These are phyloP conservation scores for Lyophyllum atratum DNA, from an alignment of 768 basidiomycete genomes.

Conservation along the genomic window DNA sequence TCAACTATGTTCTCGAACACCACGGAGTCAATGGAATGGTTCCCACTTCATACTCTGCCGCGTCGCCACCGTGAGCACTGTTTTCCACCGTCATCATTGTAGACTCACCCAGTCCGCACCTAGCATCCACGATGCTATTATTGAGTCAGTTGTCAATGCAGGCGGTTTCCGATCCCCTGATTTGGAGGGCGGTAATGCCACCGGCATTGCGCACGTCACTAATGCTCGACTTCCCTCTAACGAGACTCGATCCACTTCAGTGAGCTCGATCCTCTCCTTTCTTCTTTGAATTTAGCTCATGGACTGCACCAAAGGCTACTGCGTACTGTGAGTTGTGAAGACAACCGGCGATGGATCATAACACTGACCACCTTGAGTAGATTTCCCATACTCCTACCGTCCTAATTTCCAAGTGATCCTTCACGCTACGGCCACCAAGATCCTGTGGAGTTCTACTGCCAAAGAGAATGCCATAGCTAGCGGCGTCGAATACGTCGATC, in stretches of 20 bases:
- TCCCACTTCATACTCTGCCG: background rate
- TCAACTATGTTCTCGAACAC: background rate
- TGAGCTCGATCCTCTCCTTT: background rate
- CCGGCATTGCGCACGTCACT: conserved; percentile 2
- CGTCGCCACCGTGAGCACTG: background rate
- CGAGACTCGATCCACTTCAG: background rate
- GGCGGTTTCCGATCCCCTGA: background rate
- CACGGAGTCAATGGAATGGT: background rate
- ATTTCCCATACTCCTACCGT: background rate
- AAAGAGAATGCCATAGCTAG: background rate
- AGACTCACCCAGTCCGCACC: background rate
- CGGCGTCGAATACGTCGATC: conserved; percentile 1
- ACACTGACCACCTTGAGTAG: background rate
- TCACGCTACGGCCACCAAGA: background rate
- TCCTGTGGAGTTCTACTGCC: background rate
- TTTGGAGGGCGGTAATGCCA: background rate
- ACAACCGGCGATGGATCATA: background rate
- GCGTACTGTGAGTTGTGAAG: background rate
- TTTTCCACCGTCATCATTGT: background rate
- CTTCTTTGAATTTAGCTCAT: background rate
- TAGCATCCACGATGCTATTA: background rate
- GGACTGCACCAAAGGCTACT: background rate
- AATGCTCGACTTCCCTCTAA: conserved; percentile 1
- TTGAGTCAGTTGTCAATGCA: background rate
- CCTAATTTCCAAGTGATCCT: background rate